A percentile compares a stretch with the other conserved stretches of the same genome.
Evolutionary conservation across 495 filamentous ascomycete species (phyloP).

Genomic region (Hypomontagnella monticulosa): DNA sequence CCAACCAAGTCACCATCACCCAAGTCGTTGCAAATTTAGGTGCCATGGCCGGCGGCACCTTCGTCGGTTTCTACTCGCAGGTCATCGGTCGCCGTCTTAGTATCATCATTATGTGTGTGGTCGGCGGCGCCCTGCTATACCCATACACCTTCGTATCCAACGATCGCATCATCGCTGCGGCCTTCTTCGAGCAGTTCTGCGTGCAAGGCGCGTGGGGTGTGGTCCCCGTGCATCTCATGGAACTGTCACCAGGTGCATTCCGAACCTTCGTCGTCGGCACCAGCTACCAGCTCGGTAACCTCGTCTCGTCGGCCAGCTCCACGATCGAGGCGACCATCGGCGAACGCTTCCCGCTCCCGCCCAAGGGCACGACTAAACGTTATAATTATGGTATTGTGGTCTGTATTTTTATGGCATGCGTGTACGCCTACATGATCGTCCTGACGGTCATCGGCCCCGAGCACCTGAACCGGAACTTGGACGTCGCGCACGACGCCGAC

Average conservation of each 20-base stretch:
- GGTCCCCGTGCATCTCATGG: conserved; percentile 88
- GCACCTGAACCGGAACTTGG: conserved; percentile 70
- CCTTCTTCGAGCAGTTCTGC: conserved; percentile 93
- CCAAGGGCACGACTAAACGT: conserved; percentile 54
- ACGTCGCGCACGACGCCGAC: conserved; percentile 72
- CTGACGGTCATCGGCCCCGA: conserved; percentile 83
- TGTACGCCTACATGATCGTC: conserved; percentile 83
- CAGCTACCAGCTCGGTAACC: conserved; percentile 85
- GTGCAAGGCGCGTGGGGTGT: conserved; percentile 89
- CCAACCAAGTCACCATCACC: conserved; percentile 79
- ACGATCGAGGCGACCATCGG: conserved; percentile 89
- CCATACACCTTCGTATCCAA: conserved; percentile 78
- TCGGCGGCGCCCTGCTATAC: conserved; percentile 83
- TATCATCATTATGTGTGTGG: conserved; percentile 78
- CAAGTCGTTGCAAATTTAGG: conserved; percentile 88
- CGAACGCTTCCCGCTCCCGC: conserved; percentile 78
- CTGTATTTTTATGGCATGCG: conserved; percentile 92
- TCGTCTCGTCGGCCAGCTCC: conserved; percentile 79
- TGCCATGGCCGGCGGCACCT: conserved; percentile 79
- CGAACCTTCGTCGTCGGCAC: conserved; percentile 87
- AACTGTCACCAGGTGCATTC: conserved; percentile 81
- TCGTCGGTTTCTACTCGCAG: conserved; percentile 80
- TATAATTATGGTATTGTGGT: conserved; percentile 92
- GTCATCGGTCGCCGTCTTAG: conserved; percentile 84
- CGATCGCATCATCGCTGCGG: conserved; percentile 74